Evolutionary conservation across 2,329 filamentous ascomycete genomes (phyloP).

Genomic region (Fusarium sp.): DNA sequence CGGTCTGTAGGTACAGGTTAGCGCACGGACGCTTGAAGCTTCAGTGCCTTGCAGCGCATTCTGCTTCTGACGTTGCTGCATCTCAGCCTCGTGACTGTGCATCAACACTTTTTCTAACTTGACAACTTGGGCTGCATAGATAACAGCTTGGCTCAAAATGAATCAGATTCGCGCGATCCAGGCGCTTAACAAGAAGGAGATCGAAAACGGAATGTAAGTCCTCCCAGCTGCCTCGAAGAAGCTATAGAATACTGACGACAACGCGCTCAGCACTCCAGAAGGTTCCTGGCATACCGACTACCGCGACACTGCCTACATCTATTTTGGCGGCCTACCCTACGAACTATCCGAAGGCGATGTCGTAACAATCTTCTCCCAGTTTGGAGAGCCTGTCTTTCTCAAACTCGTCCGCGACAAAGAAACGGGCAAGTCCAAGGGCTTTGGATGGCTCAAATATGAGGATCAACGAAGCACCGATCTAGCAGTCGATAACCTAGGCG

Average conservation of each 20-base stretch:
- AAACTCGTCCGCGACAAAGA: constrained; percentile 96
- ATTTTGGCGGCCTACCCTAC: constrained; percentile 93
- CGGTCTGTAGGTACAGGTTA: background rate
- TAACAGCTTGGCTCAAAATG: constrained; percentile 66
- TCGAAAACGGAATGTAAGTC: constrained; percentile 86
- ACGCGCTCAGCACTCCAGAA: constrained; percentile 73
- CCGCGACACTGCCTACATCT: constrained; percentile 95
- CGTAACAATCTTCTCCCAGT: constrained; percentile 96
- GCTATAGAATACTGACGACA: constrained; percentile 30
- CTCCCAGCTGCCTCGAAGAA: background rate
- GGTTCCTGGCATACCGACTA: constrained; percentile 98
- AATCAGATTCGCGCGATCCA: constrained; percentile 95
- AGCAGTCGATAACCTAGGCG: constrained; percentile 94
- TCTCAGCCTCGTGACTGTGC: constrained; percentile 34
- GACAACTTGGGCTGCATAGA: background rate
- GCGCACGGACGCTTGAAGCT: constrained; percentile 34
- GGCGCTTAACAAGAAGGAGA: constrained; percentile 92
- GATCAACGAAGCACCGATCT: constrained; percentile 96
- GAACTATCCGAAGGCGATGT: constrained; percentile 96
- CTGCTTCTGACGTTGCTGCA: constrained; percentile 22
- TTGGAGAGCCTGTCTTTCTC: constrained; percentile 92
- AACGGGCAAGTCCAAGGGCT: constrained; percentile 93
- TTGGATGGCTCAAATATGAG: constrained; percentile 97
- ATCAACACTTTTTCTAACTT: background rate
- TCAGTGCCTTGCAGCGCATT: constrained; percentile 11